phyloP scores from a whole-genome alignment of 768 basidiomycete species.

The Boletus tylopilopsis region DNA sequence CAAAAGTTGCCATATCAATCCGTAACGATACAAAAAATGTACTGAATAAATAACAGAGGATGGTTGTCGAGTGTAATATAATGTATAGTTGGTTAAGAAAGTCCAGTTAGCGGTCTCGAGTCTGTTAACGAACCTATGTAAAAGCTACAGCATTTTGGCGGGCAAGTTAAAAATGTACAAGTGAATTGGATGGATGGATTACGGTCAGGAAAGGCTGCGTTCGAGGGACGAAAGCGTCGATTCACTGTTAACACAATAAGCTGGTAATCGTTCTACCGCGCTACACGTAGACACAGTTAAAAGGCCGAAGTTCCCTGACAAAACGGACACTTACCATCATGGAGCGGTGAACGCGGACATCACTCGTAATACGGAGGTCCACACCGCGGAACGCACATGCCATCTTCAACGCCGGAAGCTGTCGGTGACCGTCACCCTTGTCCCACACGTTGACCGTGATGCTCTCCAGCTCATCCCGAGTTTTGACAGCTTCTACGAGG shows the following conservation, averaged over 20 bases:
- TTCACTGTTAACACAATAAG: constrained; percentile 16
- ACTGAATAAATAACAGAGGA: not conserved
- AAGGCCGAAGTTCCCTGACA: constrained; percentile 9
- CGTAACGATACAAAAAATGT: constrained; percentile 14
- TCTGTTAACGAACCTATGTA: constrained; percentile 2
- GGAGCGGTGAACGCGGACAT: constrained; percentile 51
- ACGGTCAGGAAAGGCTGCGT: not conserved
- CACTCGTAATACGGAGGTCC: constrained; percentile 46
- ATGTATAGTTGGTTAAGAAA: not conserved
- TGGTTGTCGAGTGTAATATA: constrained; percentile 1
- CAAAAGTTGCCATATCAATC: too few relatives aligned
- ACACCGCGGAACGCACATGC: constrained; percentile 63
- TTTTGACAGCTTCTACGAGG: constrained; percentile 53
- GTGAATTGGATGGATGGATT: not conserved
- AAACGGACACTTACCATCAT: constrained; percentile 41
- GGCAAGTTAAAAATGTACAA: constrained; percentile 1
- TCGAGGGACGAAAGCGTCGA: not conserved
- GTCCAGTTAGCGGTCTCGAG: not conserved
- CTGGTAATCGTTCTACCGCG: constrained; percentile 15
- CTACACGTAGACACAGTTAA: constrained; percentile 17
- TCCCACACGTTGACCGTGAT: constrained; percentile 56
- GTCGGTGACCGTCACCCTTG: constrained; percentile 46
- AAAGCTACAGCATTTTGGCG: constrained; percentile 16
- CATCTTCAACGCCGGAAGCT: constrained; percentile 54
- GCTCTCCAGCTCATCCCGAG: constrained; percentile 38